phyloP scores from a whole-genome alignment of 179 eudicot genomes.

The Silene coronaria region DNA sequence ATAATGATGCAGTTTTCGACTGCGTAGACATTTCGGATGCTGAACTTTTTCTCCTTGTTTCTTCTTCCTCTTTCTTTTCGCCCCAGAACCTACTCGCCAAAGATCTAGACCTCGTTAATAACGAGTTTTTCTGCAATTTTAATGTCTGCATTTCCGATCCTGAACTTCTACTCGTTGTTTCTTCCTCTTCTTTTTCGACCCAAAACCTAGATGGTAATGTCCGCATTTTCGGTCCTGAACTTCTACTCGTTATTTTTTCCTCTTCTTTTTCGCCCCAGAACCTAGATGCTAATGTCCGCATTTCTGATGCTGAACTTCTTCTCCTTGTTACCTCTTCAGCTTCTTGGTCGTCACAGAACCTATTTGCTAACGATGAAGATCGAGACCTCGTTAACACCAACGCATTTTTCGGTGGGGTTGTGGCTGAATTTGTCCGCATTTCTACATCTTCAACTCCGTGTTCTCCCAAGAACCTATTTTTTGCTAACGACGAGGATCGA shows the following conservation, averaged over 20 bases:
- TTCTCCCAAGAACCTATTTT: slow-evolving; percentile 1
- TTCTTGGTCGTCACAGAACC: neutral
- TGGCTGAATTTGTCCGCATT: no score
- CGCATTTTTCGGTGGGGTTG: neutral
- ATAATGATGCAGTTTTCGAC: slow-evolving; percentile 45
- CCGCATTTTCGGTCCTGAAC: neutral
- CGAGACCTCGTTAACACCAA: neutral
- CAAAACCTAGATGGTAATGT: slow-evolving; percentile 25
- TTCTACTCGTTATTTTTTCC: neutral
- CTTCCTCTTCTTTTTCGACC: neutral
- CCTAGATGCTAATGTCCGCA: neutral
- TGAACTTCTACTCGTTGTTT: neutral
- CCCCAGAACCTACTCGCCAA: slow-evolving; percentile 26
- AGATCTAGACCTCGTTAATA: slow-evolving; percentile 57
- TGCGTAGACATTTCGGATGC: neutral
- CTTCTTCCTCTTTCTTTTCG: neutral
- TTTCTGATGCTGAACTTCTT: neutral
- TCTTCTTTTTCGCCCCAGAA: neutral
- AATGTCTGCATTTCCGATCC: neutral
- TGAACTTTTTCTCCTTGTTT: neutral
- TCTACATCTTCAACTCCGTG: neutral
- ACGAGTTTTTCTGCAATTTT: slow-evolving; percentile 30
- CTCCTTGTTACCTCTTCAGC: neutral
- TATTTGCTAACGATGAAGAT: neutral
- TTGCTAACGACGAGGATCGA: slow-evolving; percentile 54